phyloP scores from a whole-genome alignment of 2,329 filamentous ascomycete species.

The Xylariaceae sp. region DNA sequence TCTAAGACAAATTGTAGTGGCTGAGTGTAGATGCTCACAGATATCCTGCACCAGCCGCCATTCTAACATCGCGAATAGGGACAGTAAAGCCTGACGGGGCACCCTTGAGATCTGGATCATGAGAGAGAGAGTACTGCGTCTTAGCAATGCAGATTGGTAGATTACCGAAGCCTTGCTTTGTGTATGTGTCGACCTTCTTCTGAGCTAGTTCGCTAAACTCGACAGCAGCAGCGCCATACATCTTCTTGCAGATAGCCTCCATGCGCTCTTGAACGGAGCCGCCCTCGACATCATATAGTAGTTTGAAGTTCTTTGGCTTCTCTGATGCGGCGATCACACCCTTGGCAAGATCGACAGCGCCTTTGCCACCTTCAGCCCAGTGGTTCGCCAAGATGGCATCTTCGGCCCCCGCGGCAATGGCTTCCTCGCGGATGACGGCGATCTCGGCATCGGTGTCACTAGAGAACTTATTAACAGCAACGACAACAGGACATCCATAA shows the following conservation, averaged over 20 bases:
- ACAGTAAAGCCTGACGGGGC: constrained; percentile 94
- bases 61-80: constrained; percentile 89
- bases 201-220: constrained; percentile 94
- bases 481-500: constrained; percentile 92
- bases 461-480: constrained; percentile 95
- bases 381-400: constrained; percentile 94
- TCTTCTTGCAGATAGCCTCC: constrained; percentile 84
- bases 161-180: constrained; percentile 87
- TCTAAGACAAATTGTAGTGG: neutral
- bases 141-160: constrained; percentile 97
- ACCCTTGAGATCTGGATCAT: constrained; percentile 92
- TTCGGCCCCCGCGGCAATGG: constrained; percentile 88
- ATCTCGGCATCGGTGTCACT: constrained; percentile 95
- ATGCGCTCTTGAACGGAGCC: constrained; percentile 82
- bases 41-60: constrained; percentile 94
- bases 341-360: constrained; percentile 86
- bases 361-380: constrained; percentile 93
- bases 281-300: constrained; percentile 82
- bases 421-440: constrained; percentile 85
- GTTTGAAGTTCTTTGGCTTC: constrained; percentile 84
- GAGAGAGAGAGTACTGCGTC: constrained; percentile 95
- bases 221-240: constrained; percentile 91
- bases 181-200: constrained; percentile 96
- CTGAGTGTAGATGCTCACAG: constrained; percentile 60
- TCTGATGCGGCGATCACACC: constrained; percentile 83